Base-by-base conservation (phyloP, 2,329 filamentous ascomycete species). In the Passalora sequoiae region DNA sequence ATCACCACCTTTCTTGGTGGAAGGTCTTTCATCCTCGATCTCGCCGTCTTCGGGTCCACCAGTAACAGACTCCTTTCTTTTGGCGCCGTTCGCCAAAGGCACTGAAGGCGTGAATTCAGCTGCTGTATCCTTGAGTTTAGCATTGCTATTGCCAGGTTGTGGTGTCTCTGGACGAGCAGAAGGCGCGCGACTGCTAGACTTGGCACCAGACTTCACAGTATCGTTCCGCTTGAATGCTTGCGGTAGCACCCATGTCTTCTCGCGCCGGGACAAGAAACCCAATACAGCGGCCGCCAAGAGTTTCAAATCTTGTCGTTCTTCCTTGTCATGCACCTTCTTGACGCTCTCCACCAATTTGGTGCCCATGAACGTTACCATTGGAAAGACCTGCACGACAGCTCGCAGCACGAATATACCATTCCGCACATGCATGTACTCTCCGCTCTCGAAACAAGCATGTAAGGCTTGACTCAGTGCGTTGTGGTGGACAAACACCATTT, bases 401-500 rank as follows among this genome's bases (percentile, higher is more conserved):
- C 92, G 94, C 46, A 98, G 73, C 3, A 97, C 76, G 45, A 85
- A 92, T 54, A 97, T 94, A 32, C 89, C 88, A 62, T 98, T 98
- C 43, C 91, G 83, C 61, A 97, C 94, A 64, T 96, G 89, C 84
- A 96, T 96, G 78, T 92, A 98, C 66, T 97, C 91, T 22, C 79
- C 81, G 20, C 84, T 83, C 13, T 80, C 80, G 35, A 98, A 74
- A 62, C 91, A 96, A 27, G 77, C 77, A 62, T 89, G 89, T 42
- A 98, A 71, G 2, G 91, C 87, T 38, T 72, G 78, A 56, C 84
- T 85, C 31, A 98, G 70, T 51, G 85, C 81, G 57, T 84, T 81
- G 65, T 98, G 94, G 89, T 91, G 97, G 56, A 86, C 85, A 71
- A 85, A 92, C 22, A 96, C 73, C 40, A 94, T 70, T 55, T 86